A percentile compares a stretch with the other conserved stretches of the same genome.
Conservation (phyloP, 129 eudicot genomes). For the Sambucus nigra region DNA sequence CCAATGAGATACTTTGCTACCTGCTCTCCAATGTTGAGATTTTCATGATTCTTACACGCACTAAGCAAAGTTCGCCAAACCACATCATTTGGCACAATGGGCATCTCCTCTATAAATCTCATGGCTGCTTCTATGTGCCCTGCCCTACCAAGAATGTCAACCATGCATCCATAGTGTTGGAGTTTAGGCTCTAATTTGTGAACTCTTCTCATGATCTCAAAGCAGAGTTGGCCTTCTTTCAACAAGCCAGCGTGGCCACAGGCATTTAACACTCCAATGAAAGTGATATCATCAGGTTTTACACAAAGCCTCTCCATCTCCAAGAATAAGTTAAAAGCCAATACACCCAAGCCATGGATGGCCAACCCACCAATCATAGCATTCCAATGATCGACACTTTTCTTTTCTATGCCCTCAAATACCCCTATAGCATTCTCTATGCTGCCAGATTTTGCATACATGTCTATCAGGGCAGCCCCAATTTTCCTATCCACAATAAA, state of each 20-base stretch:
- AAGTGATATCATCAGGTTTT: constrained; percentile 58
- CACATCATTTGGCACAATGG: constrained; percentile 53
- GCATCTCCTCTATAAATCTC: constrained; percentile 46
- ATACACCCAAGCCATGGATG: constrained; percentile 55
- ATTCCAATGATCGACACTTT: constrained; percentile 62
- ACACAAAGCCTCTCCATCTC: constrained; percentile 38
- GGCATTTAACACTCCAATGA: constrained; percentile 52
- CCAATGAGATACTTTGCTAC: constrained; percentile 24
- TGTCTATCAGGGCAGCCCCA: constrained; percentile 65
- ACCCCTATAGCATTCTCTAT: constrained; percentile 45
- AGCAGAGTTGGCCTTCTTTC: constrained; percentile 61
- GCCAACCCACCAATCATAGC: constrained; percentile 80
- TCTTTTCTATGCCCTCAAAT: constrained; percentile 32
- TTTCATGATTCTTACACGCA: constrained; percentile 39
- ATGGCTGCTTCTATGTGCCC: constrained; percentile 51
- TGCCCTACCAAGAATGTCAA: constrained; percentile 66
- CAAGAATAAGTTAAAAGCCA: constrained; percentile 52
- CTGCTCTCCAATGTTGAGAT: constrained; percentile 30
- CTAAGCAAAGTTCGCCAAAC: constrained; percentile 53
- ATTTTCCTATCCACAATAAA: constrained; percentile 35
- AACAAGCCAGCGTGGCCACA: constrained; percentile 72
- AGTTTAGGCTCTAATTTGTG: constrained; percentile 48
- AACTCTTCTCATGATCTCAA: constrained; percentile 51
- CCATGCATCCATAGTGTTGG: constrained; percentile 70
- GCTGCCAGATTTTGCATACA: constrained; percentile 74